A percentile compares a stretch with the other conserved stretches of the same genome.
Evolutionary conservation across 2,329 filamentous ascomycete genomes (phyloP).

Genomic region (Pseudogymnoascus sp.): DNA sequence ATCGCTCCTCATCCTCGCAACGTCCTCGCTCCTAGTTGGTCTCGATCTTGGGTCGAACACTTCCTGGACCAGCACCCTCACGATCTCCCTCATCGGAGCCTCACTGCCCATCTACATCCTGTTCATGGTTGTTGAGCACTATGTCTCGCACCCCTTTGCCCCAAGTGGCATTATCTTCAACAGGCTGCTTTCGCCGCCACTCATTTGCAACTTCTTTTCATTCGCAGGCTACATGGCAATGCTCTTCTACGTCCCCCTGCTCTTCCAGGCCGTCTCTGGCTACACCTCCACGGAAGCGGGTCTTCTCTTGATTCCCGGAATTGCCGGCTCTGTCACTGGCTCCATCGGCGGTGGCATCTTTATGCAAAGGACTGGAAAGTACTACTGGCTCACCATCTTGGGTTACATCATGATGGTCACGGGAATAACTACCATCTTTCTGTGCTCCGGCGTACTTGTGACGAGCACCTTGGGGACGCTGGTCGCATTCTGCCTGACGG

Average conservation of each 20-base stretch:
- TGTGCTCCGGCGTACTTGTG: slow-evolving; percentile 46
- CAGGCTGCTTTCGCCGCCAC: slow-evolving; percentile 56
- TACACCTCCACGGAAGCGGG: slow-evolving; percentile 56
- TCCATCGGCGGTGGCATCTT: slow-evolving; percentile 56
- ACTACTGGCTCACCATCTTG: slow-evolving; percentile 58
- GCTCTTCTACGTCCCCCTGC: slow-evolving; percentile 68
- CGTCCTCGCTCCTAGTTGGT: slow-evolving; percentile 57
- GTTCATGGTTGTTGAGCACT: slow-evolving; percentile 62
- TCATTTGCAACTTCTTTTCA: slow-evolving; percentile 64
- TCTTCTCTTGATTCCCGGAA: slow-evolving; percentile 57
- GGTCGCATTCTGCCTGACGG: slow-evolving; percentile 42
- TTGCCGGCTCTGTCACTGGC: slow-evolving; percentile 52
- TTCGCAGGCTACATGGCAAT: slow-evolving; percentile 48
- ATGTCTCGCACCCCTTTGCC: slow-evolving; percentile 65
- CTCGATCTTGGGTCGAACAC: slow-evolving; percentile 67
- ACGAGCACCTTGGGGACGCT: slow-evolving; percentile 45
- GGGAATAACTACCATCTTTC: slow-evolving; percentile 46
- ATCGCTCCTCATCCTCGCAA: slow-evolving; percentile 53
- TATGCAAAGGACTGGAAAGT: slow-evolving; percentile 63
- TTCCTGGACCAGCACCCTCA: slow-evolving; percentile 53
- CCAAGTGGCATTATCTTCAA: slow-evolving; percentile 67
- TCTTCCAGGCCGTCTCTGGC: slow-evolving; percentile 65
- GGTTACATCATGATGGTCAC: slow-evolving; percentile 46
- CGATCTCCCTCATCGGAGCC: slow-evolving; percentile 47
- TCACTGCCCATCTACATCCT: slow-evolving; percentile 51